Base-by-base conservation (phyloP, 129 eudicot genomes). In the Flaveria robusta region DNA sequence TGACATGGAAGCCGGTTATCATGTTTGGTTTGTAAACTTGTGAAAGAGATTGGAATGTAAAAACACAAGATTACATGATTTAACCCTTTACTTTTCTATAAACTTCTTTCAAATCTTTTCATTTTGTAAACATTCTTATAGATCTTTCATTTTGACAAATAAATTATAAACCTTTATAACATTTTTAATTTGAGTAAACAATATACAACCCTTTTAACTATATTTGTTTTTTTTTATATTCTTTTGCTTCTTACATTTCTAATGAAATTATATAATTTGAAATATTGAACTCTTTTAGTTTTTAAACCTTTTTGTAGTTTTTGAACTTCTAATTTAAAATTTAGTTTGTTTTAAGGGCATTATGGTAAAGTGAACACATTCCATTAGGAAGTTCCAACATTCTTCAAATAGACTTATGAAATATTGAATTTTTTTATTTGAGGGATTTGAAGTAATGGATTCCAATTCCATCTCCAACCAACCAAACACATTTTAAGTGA, bases 401-500 rank as follows among this genome's bases (percentile, higher is more conserved):
- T 46, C 51, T 6, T 37, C 6, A 3, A 10, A 46, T 46, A 13
- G 55, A 49, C 7, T 49, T 15, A 16, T 49, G 5, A 8, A 49
- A 49, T 49, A 5, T 15, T 49, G 7, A 49, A 49, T 16, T 49
- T 16, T 0, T 50, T 16, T 50, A 50, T 15, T 55, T 8, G 39
- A 22, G 24, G 9, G 19, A 55, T 19, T 55, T 55, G 27, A 55
- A 20, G 27, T 27, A 55, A 19, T 22, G 24, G 22, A 9, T 19
- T 9, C 62, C 62, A 55, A 55, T 20, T 55, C 62, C 29, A 9
- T 55, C 62, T 20, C 62, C 19, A 55, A 19, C 62, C 27, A 54
- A 55, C 26, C 62, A 55, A 55, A 55, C 29, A 55, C 62, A 55
- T 18, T 54, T 27, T 74, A 7, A 43, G 70, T 58, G 45, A 11